These are phyloP conservation scores for Firmiana major DNA, from an alignment of 345 rosid species.

Conservation along the genomic window DNA sequence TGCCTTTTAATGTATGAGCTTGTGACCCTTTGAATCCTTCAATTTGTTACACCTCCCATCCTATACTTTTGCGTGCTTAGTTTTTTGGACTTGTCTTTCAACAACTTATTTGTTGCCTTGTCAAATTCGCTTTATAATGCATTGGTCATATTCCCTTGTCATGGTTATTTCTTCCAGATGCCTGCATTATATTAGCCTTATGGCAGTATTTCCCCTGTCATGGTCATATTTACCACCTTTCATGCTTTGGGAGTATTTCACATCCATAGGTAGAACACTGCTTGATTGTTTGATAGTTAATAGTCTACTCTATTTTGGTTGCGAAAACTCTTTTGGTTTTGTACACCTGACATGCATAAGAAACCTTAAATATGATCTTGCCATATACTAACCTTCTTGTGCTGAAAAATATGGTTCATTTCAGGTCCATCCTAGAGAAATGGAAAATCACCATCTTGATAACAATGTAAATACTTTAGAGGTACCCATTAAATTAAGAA, in stretches of 20 bases:
- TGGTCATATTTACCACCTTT: background rate
- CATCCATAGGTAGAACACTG: background rate
- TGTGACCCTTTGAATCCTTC: background rate
- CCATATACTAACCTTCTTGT: slow-evolving; percentile 1
- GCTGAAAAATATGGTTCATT: slow-evolving; percentile 17
- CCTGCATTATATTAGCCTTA: background rate
- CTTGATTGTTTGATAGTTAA: background rate
- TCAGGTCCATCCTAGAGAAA: slow-evolving; percentile 59
- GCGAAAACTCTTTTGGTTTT: background rate
- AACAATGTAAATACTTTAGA: slow-evolving; percentile 24
- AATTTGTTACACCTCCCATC: background rate
- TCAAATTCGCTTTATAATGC: background rate
- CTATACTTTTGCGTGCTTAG: background rate
- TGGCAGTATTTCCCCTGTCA: background rate
- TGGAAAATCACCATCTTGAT: slow-evolving; percentile 25
- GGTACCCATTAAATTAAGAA: slow-evolving; percentile 57
- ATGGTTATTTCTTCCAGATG: background rate
- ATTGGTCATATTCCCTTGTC: background rate
- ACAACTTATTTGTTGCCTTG: background rate
- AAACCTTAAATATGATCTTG: slow-evolving; percentile 1
- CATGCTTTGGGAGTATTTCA: background rate
- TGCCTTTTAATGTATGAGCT: background rate
- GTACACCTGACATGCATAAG: background rate
- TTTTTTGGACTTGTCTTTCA: background rate
- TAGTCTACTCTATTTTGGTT: background rate